phyloP scores from a whole-genome alignment of 2,329 filamentous ascomycete genomes.

The Pseudogymnoascus sp. region DNA sequence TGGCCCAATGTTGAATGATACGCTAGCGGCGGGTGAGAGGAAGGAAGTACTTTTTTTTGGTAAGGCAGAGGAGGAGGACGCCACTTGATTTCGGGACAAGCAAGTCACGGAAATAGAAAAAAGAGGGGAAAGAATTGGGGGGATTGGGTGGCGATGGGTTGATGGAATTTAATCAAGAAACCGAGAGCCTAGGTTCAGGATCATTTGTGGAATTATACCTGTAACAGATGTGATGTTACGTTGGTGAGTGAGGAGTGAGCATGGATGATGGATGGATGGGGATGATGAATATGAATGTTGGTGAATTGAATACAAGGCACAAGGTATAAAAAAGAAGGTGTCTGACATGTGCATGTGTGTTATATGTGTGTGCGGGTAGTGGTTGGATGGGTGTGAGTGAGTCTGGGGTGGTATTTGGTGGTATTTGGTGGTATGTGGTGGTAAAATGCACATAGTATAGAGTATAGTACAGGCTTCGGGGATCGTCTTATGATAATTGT shows the following conservation, averaged over 20 bases:
- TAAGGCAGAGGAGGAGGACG: neutral
- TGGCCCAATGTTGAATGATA: slow-evolving; percentile 7
- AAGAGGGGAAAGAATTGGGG: neutral
- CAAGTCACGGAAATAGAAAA: neutral
- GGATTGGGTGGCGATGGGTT: neutral
- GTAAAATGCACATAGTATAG: no score
- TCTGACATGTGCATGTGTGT: no score
- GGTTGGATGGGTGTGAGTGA: no score
- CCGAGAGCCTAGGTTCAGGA: neutral
- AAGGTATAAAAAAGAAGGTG: no score
- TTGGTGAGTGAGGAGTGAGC: neutral
- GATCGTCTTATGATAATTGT: neutral
- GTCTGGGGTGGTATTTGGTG: neutral
- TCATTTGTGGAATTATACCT: neutral
- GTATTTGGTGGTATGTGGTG: neutral
- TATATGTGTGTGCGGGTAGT: no score
- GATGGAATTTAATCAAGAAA: neutral
- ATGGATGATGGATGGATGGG: neutral
- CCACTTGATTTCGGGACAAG: slow-evolving; percentile 1
- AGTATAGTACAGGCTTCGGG: no score
- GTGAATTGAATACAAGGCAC: no score
- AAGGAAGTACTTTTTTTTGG: neutral
- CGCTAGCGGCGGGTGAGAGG: slow-evolving; percentile 4
- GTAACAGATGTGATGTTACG: neutral
- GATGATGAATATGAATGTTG: neutral